Evolutionary conservation across 2,329 filamentous ascomycete species (phyloP).

Genomic region (Colletotrichum tabaci): DNA sequence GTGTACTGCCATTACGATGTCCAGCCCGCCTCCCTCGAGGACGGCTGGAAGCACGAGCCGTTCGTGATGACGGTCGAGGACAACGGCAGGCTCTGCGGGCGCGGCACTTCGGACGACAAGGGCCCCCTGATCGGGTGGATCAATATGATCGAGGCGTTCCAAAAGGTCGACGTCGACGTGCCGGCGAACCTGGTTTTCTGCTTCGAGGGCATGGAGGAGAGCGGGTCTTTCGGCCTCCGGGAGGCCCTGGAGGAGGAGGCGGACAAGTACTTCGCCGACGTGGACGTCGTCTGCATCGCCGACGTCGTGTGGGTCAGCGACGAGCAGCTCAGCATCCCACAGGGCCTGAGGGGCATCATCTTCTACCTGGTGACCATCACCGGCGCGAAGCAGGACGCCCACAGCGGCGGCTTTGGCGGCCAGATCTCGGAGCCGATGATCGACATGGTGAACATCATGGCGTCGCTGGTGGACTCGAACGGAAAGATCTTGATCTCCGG

Average conservation of each 20-base stretch:
- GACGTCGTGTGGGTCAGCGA: conserved; percentile 99
- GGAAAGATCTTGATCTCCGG: conserved; percentile 95
- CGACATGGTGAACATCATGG: conserved; percentile 87
- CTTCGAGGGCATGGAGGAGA: conserved; percentile 99
- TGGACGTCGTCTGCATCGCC: conserved; percentile 96
- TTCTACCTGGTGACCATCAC: conserved; percentile 96
- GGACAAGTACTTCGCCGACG: conserved; percentile 93
- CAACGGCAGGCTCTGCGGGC: conserved; percentile 94
- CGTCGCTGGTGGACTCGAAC: conserved; percentile 86
- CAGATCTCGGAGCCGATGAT: conserved; percentile 99
- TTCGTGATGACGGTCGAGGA: conserved; percentile 90
- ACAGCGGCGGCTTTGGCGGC: conserved; percentile 97
- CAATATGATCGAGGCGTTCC: conserved; percentile 97
- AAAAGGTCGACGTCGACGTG: conserved; percentile 93
- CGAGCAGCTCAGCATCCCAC: conserved; percentile 97
- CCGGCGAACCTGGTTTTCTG: conserved; percentile 99
- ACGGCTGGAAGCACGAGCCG: conserved; percentile 96
- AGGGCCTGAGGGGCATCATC: conserved; percentile 96
- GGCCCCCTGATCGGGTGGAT: conserved; percentile 97
- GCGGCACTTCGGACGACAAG: conserved; percentile 97
- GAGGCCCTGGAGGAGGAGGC: conserved; percentile 93
- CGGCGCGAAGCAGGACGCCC: conserved; percentile 92
- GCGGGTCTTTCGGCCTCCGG: conserved; percentile 95
- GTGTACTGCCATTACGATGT: conserved; percentile 99
- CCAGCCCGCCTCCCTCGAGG: conserved; percentile 91